These are phyloP conservation scores for Bertia moriformis DNA, from an alignment of 2,329 filamentous ascomycete species.

Conservation along the genomic window DNA sequence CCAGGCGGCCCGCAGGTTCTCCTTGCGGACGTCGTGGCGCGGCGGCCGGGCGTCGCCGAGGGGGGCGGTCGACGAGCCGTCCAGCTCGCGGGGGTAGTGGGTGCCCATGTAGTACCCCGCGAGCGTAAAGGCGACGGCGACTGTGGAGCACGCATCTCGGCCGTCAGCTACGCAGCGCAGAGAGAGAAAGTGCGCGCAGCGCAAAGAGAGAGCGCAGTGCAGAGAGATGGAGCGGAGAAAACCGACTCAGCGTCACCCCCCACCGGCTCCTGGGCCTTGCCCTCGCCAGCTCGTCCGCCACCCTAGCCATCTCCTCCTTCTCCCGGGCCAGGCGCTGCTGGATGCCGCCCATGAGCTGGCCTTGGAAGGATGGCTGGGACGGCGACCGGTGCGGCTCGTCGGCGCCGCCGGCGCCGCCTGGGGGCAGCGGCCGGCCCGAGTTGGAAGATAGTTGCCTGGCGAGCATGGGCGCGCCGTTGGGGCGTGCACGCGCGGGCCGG, in stretches of 20 bases:
- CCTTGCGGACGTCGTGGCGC: conserved; percentile 39
- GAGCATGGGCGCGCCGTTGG: too few relatives aligned
- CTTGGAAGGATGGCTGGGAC: not conserved
- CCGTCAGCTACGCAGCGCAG: too few relatives aligned
- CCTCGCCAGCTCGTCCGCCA: not conserved
- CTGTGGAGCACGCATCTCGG: too few relatives aligned
- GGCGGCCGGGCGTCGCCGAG: conserved; percentile 33
- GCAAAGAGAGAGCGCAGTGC: too few relatives aligned
- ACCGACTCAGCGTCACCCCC: not conserved
- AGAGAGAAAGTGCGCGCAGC: too few relatives aligned
- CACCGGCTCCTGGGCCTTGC: not conserved
- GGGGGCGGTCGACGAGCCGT: conserved; percentile 42
- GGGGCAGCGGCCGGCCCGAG: too few relatives aligned
- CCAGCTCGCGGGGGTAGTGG: conserved; percentile 31
- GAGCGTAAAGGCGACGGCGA: conserved; percentile 33
- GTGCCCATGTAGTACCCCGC: conserved; percentile 45
- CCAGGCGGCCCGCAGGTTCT: conserved; percentile 57
- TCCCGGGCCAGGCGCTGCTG: not conserved
- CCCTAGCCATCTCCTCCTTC: not conserved
- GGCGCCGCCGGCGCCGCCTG: too few relatives aligned
- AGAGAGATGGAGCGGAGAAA: too few relatives aligned
- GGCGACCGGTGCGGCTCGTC: too few relatives aligned
- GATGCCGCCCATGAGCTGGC: not conserved
- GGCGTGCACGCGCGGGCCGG: too few relatives aligned
- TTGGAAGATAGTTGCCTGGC: too few relatives aligned